A percentile compares a stretch with the other conserved stretches of the same genome.
These are phyloP conservation scores for Linnemannia elongata DNA, from an alignment of 192 early-diverging fungal genomes.

Conservation along the genomic window DNA sequence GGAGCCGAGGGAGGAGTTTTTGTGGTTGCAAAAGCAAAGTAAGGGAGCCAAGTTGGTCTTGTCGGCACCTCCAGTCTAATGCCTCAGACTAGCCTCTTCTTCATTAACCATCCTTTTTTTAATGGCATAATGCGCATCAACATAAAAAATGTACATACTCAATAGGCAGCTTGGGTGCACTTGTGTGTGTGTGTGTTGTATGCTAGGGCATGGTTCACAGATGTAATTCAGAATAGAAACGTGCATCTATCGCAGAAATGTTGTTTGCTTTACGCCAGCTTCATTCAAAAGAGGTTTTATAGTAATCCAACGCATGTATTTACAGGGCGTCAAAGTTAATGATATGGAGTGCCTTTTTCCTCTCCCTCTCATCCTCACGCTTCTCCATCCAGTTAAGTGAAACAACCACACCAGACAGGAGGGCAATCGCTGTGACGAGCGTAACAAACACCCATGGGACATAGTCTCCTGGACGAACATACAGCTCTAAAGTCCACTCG, in stretches of 20 bases:
- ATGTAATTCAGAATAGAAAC: no score
- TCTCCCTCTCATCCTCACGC: conserved; percentile 86
- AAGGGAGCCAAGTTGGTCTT: neutral
- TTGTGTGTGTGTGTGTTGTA: no score
- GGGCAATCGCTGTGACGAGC: conserved; percentile 76
- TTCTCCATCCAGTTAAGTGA: conserved; percentile 83
- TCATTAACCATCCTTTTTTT: no score
- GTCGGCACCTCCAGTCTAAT: neutral
- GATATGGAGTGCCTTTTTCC: conserved; percentile 81
- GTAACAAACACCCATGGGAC: conserved; percentile 86
- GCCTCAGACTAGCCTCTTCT: no score
- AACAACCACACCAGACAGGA: conserved; percentile 79
- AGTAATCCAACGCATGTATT: neutral
- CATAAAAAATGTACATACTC: no score
- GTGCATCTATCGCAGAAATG: no score
- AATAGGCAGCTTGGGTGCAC: no score
- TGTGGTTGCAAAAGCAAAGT: neutral
- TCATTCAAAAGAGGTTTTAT: no score
- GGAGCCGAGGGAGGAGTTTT: neutral
- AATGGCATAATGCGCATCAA: no score
- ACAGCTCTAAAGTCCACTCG: conserved; percentile 91
- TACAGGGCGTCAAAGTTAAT: conserved; percentile 96
- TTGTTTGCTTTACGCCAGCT: no score
- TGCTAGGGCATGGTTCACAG: no score
- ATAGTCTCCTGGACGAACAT: conserved; percentile 89